Percentiles rank a stretch among this genome's conserved stretches.
Evolutionary conservation across 148 eudicot genomes (phyloP).

Genomic region (Rhododendron henanense): DNA sequence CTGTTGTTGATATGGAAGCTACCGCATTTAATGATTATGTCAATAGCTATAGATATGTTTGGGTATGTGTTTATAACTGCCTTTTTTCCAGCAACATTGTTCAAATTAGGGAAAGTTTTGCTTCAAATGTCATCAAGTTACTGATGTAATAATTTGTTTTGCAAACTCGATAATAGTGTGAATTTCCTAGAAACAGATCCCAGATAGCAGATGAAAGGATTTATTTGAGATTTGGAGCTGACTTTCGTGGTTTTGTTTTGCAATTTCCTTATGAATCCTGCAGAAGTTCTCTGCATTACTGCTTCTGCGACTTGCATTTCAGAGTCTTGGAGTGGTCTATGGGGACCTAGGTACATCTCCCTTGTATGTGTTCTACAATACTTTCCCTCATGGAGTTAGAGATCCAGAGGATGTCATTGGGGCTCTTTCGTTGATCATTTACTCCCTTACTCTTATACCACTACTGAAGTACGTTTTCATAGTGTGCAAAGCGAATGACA

Average conservation of each 20-base stretch:
- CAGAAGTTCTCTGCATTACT: slow-evolving; percentile 84
- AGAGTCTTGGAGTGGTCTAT: slow-evolving; percentile 97
- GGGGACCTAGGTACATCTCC: slow-evolving; percentile 99
- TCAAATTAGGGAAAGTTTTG: background rate
- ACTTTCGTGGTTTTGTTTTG: slow-evolving; percentile 4
- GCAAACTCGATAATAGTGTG: background rate
- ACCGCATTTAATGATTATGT: background rate
- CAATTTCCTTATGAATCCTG: slow-evolving; percentile 20
- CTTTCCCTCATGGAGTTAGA: slow-evolving; percentile 66
- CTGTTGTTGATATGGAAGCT: slow-evolving; percentile 6
- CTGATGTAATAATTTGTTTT: background rate
- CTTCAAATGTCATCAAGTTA: background rate
- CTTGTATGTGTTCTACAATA: slow-evolving; percentile 89
- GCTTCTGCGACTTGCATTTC: slow-evolving; percentile 79
- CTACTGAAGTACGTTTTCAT: slow-evolving; percentile 91
- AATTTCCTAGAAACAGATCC: slow-evolving; percentile 1
- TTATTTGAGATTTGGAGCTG: background rate
- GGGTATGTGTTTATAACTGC: background rate
- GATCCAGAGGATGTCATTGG: slow-evolving; percentile 85
- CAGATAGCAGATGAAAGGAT: background rate
- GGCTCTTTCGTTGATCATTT: slow-evolving; percentile 89
- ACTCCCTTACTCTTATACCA: slow-evolving; percentile 88
- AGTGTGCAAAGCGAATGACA: slow-evolving; percentile 88
- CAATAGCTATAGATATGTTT: background rate
- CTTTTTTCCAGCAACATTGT: background rate